Evolutionary conservation across 345 rosid genomes (phyloP).

Genomic region (Passiflora organensis): DNA sequence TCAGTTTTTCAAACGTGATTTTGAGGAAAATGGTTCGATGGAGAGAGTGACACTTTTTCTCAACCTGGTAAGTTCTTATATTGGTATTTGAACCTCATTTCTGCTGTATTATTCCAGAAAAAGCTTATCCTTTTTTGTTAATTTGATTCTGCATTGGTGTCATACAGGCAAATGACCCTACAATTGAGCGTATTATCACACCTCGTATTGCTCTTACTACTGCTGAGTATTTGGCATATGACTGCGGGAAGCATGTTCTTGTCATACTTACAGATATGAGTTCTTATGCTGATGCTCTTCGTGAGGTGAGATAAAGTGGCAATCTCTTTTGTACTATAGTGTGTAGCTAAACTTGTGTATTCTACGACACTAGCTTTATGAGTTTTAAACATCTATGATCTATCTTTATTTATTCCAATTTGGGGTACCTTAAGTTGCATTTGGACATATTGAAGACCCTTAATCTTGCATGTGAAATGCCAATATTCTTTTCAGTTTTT

Average conservation of each 20-base stretch:
- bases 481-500: too few relatives aligned
- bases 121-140: background rate
- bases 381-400: too few relatives aligned
- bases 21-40: constrained; percentile 98
- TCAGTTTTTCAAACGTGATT: constrained; percentile 95
- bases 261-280: constrained; percentile 97
- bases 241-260: constrained; percentile 95
- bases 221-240: constrained; percentile 96
- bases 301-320: constrained; percentile 80
- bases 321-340: background rate
- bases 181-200: constrained; percentile 93
- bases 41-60: constrained; percentile 94
- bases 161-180: constrained; percentile 92
- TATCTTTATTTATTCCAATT: too few relatives aligned
- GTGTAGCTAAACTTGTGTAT: too few relatives aligned
- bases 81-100: background rate
- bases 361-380: too few relatives aligned
- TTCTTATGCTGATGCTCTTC: constrained; percentile 98
- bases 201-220: constrained; percentile 96
- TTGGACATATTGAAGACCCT: too few relatives aligned
- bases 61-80: constrained; percentile 51
- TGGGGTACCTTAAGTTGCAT: too few relatives aligned
- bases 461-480: too few relatives aligned
- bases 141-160: background rate
- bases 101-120: background rate